These are phyloP conservation scores for Mycena haematopus DNA, from an alignment of 768 basidiomycete species.

Conservation along the genomic window DNA sequence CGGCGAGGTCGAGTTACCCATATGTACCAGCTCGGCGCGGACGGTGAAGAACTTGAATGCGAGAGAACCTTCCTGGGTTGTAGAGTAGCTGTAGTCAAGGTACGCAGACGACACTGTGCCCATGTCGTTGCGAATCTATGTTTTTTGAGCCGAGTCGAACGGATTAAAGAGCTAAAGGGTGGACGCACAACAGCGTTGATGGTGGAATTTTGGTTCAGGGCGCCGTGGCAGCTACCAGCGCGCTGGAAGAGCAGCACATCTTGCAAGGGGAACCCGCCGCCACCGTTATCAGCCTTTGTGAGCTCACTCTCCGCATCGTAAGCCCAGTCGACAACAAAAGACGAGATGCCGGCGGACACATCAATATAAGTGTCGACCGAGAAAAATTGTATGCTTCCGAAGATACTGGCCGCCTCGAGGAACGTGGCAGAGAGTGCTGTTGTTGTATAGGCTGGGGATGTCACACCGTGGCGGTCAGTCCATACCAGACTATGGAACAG, in stretches of 20 bases:
- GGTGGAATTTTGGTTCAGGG: constrained; percentile 3
- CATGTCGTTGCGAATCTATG: constrained; percentile 25
- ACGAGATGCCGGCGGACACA: constrained; percentile 10
- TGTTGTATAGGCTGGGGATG: constrained; percentile 5
- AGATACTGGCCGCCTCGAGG: constrained; percentile 20
- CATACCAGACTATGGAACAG: constrained; percentile 7
- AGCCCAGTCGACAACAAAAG: constrained; percentile 22
- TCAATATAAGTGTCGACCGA: constrained; percentile 2
- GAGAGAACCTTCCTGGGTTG: constrained; percentile 11
- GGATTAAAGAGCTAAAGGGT: not conserved
- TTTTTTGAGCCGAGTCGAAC: not conserved
- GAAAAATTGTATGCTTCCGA: constrained; percentile 14
- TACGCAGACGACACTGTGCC: constrained; percentile 14
- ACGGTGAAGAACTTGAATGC: constrained; percentile 14
- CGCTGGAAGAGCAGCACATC: constrained; percentile 17
- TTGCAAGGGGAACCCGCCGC: constrained; percentile 22
- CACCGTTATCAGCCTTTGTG: constrained; percentile 22
- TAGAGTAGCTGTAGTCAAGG: constrained; percentile 8
- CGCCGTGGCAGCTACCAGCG: constrained; percentile 10
- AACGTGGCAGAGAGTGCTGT: not conserved
- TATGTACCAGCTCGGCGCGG: constrained; percentile 3
- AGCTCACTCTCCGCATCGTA: constrained; percentile 8
- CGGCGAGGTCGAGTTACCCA: constrained; percentile 17
- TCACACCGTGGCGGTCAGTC: constrained; percentile 16
- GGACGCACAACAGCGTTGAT: constrained; percentile 6